Conservation (phyloP, 306 rosid species). For the Fragaria ananassa region DNA sequence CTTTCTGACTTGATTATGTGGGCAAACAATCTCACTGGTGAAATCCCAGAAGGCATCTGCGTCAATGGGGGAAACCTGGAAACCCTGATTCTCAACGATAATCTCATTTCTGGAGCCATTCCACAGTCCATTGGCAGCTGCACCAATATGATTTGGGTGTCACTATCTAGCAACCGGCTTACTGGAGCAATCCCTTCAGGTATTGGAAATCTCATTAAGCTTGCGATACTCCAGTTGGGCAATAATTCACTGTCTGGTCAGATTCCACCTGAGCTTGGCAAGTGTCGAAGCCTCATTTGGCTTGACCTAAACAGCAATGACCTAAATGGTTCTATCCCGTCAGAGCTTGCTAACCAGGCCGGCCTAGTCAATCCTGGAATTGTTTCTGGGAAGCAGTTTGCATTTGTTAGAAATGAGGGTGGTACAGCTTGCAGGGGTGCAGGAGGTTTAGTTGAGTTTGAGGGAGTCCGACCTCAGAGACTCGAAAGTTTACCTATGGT, state of each 20-base stretch:
- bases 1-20: constrained; percentile 68
- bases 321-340: constrained; percentile 51
- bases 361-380: constrained; percentile 54
- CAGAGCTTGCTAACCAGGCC: constrained; percentile 54
- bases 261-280: constrained; percentile 65
- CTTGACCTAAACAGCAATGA: constrained; percentile 62
- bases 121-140: constrained; percentile 58
- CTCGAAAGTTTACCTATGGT: constrained; percentile 58
- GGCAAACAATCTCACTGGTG: constrained; percentile 61
- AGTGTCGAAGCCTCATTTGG: constrained; percentile 63
- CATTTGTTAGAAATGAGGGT: constrained; percentile 73
- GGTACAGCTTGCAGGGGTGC: constrained; percentile 79
- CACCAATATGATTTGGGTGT: constrained; percentile 66
- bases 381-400: constrained; percentile 76
- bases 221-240: constrained; percentile 68
- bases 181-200: constrained; percentile 58
- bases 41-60: constrained; percentile 64
- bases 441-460: constrained; percentile 71
- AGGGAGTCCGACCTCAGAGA: constrained; percentile 50
- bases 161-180: constrained; percentile 52
- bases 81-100: constrained; percentile 57
- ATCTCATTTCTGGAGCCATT: constrained; percentile 52
- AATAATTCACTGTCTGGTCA: constrained; percentile 63
- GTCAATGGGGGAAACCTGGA: constrained; percentile 52
- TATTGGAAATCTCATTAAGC: constrained; percentile 46